Base-by-base conservation (phyloP, 441 rosid species). In the Gossypium laxum region DNA sequence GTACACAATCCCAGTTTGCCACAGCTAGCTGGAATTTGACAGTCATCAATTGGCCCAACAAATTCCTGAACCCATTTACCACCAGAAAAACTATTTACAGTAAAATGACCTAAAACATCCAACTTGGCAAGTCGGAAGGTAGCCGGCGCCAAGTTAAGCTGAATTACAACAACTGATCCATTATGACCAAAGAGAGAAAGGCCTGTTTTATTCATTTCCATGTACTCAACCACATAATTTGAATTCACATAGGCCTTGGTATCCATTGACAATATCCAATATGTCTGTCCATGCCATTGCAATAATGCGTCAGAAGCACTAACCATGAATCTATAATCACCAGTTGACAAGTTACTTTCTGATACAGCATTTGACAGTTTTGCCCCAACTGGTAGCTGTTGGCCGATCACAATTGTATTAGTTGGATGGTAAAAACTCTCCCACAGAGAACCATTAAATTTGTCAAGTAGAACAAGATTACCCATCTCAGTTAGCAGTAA, bases 251-350 rank as follows among this genome's bases (percentile, higher is more conserved):
- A 76, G 61, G 88, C 91, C 55, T 11, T 61, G 15, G 83, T 63
- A 12, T 82, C 87, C 96, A 89, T 91, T 21, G 85, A 85, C 60
- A 93, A 70, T 77, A 82, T 87, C 97, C 96, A 91, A 76, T 89
- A 93, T 5, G 72, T 79, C 68, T 86, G 87, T 26, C 79, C 87
- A 34, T 50, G 77, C 98, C 98, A 93, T 68, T 78, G 81, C 43
- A 88, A 47, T 64, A 81, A 56, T 26, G 84, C 86, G 67, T 86
- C 90, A 11, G 90, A 79, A 67, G 78, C 79, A 17, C 69, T 69
- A 22, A 89, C 75, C 2, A 75, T 38, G 51, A 91, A 80, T 72
- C 71, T 83, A 81, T 89, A 89, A 79, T 89, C 85, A 52, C 97
- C 88, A 0, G 78, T 79, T 3, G 96, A 76, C 55, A 87, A 77